Percentiles rank a stretch among this genome's conserved stretches.
phyloP scores from a whole-genome alignment of 768 basidiomycete species.

The Mycena indigotica region DNA sequence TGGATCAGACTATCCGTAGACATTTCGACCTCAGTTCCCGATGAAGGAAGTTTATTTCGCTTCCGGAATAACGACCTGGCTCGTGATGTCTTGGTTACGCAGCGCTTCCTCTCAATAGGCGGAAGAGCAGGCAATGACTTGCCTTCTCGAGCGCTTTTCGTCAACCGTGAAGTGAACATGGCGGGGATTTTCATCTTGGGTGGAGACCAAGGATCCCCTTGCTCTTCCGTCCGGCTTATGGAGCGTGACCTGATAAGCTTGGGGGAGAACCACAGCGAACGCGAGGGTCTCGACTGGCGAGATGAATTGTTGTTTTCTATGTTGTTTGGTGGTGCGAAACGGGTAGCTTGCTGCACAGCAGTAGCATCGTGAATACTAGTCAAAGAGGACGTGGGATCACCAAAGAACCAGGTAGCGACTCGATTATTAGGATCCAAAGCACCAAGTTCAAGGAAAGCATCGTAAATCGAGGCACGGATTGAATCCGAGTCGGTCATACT shows the following conservation, averaged over 20 bases:
- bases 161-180: too few species aligned
- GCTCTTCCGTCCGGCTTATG: too few species aligned
- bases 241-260: too few species aligned
- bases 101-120: slow-evolving; percentile 9
- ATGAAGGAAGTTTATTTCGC: slow-evolving; percentile 4
- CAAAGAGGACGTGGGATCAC: slow-evolving; percentile 21
- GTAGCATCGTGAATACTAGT: slow-evolving; percentile 6
- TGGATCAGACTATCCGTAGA: slow-evolving; percentile 4
- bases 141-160: too few species aligned
- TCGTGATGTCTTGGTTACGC: background rate
- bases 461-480: slow-evolving; percentile 35
- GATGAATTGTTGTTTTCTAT: too few species aligned
- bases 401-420: slow-evolving; percentile 37
- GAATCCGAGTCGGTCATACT: slow-evolving; percentile 26
- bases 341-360: too few species aligned
- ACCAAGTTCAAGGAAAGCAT: slow-evolving; percentile 36
- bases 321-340: too few species aligned
- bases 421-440: slow-evolving; percentile 34
- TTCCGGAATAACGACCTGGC: slow-evolving; percentile 16
- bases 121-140: slow-evolving; percentile 16
- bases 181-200: too few species aligned
- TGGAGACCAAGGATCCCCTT: too few species aligned
- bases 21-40: background rate
- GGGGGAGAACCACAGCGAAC: too few species aligned
- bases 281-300: too few species aligned